phyloP scores from a whole-genome alignment of 2,329 filamentous ascomycete species.

The Claviceps purpurea region DNA sequence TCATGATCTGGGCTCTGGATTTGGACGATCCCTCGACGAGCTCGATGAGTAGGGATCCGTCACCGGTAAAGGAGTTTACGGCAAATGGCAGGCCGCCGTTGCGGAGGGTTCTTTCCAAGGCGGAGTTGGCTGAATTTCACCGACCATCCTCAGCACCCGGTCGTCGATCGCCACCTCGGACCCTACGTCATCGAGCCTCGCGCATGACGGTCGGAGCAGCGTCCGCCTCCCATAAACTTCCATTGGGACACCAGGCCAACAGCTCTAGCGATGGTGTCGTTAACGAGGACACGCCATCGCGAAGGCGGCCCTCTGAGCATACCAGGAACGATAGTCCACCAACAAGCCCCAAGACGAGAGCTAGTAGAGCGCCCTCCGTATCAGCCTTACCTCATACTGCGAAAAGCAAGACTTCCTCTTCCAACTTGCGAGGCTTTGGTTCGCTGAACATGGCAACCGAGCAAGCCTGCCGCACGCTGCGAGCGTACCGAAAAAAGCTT shows the following conservation, averaged over 20 bases:
- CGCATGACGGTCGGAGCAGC: constrained; percentile 29
- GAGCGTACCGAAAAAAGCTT: constrained; percentile 50
- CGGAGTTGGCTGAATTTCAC: constrained; percentile 72
- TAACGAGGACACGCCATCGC: constrained; percentile 33
- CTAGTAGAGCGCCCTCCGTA: constrained; percentile 39
- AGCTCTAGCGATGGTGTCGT: constrained; percentile 27
- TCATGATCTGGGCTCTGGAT: constrained; percentile 64
- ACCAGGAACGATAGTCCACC: constrained; percentile 34
- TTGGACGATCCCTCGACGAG: constrained; percentile 29
- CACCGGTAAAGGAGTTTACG: constrained; percentile 40
- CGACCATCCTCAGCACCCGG: constrained; percentile 33
- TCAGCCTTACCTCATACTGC: constrained; percentile 31
- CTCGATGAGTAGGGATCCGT: constrained; percentile 36
- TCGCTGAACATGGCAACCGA: constrained; percentile 50
- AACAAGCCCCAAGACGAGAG: constrained; percentile 33
- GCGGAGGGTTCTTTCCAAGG: constrained; percentile 72
- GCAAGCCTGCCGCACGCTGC: constrained; percentile 47
- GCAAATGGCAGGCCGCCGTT: constrained; percentile 57
- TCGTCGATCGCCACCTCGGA: constrained; percentile 41
- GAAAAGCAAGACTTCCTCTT: constrained; percentile 35
- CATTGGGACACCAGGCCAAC: constrained; percentile 23
- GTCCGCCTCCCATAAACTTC: constrained; percentile 23
- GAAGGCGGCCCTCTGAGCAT: constrained; percentile 31
- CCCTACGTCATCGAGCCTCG: constrained; percentile 41
- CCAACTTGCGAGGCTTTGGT: constrained; percentile 37